A percentile compares a stretch with the other conserved stretches of the same genome.
Conservation (phyloP, 2,329 filamentous ascomycete genomes). For the Penicillium sp. region DNA sequence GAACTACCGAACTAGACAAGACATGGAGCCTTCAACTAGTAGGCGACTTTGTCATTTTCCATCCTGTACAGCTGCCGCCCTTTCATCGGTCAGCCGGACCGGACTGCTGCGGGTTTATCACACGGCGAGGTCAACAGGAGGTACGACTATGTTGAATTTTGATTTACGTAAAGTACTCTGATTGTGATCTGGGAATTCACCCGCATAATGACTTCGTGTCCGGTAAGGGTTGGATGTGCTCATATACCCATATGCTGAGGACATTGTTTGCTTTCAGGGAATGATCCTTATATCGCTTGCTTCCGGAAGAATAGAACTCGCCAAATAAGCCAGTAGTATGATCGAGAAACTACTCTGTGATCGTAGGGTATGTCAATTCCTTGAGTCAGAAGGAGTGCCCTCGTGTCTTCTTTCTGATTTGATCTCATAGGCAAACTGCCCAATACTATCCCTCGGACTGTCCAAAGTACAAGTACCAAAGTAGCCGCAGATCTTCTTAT, state of each 20-base stretch:
- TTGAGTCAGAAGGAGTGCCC: too few species aligned
- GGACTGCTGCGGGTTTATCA: slow-evolving; percentile 3
- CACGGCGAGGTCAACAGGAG: not conserved
- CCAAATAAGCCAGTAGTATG: too few species aligned
- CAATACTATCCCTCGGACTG: too few species aligned
- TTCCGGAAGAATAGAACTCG: too few species aligned
- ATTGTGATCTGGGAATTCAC: not conserved
- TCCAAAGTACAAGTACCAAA: too few species aligned
- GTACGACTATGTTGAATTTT: too few species aligned
- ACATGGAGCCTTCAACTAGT: not conserved
- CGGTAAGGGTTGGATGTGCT: not conserved
- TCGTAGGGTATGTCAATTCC: too few species aligned
- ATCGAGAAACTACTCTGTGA: too few species aligned
- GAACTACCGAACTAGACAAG: not conserved
- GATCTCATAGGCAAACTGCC: too few species aligned
- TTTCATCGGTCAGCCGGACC: slow-evolving; percentile 5
- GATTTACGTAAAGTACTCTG: too few species aligned
- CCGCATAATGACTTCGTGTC: not conserved
- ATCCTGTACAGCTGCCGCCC: not conserved
- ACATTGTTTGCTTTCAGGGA: not conserved
- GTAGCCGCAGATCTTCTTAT: too few species aligned
- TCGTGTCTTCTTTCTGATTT: too few species aligned
- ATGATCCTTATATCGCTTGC: not conserved
- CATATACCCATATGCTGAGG: not conserved
- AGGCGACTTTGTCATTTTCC: not conserved